A percentile compares a stretch with the other conserved stretches of the same genome.
phyloP scores from a whole-genome alignment of 352 stramenopile species.

The Thraustochytrium striatum region DNA sequence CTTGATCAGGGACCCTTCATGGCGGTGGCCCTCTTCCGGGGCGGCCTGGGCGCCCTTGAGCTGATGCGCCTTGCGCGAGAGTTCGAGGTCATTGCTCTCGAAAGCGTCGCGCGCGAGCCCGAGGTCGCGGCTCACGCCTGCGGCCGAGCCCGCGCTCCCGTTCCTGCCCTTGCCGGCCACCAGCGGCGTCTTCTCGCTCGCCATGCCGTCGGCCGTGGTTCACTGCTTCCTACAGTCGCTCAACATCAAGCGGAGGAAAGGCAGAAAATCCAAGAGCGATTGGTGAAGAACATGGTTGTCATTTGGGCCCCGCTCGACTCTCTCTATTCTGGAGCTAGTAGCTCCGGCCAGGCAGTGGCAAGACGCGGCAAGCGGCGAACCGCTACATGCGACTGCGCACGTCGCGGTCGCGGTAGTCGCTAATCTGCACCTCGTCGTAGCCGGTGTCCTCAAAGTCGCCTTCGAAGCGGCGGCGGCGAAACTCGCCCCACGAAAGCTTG shows the following conservation, averaged over 20 bases:
- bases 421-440: conserved; percentile 82
- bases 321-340: too few species aligned
- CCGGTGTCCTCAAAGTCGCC: conserved; percentile 83
- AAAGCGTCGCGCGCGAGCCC: conserved; percentile 13
- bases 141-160: neutral
- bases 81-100: neutral
- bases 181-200: conserved; percentile 24
- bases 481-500: conserved; percentile 79
- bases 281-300: too few species aligned
- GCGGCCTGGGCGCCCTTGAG: neutral
- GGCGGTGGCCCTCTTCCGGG: conserved; percentile 40
- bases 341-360: too few species aligned
- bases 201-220: too few species aligned
- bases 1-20: conserved; percentile 55
- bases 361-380: too few species aligned
- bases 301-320: too few species aligned
- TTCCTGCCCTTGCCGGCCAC: neutral
- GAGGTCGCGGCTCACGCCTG: neutral
- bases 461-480: conserved; percentile 73
- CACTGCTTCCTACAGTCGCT: too few species aligned
- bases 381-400: too few species aligned
- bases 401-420: conserved; percentile 59
- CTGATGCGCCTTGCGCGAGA: conserved; percentile 26
- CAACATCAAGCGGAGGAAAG: too few species aligned
- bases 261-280: too few species aligned